These are phyloP conservation scores for Suhomyces taliae DNA, from an alignment of 1,139 yeast genomes.

Conservation along the genomic window DNA sequence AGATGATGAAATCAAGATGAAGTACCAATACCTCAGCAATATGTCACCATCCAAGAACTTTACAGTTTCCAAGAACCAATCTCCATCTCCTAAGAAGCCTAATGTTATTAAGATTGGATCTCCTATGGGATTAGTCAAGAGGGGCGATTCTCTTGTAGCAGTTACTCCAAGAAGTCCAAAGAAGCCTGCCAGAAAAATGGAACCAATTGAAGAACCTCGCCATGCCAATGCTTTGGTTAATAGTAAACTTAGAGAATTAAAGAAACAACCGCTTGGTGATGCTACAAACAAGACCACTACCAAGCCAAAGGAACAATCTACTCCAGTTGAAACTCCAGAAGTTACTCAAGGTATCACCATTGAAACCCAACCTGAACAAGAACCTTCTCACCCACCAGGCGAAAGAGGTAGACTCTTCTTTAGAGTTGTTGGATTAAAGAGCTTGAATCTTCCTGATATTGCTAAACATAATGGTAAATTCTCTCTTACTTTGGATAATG, in stretches of 20 bases:
- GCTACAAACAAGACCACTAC: background rate
- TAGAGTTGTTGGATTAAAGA: conserved; percentile 58
- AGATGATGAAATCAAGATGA: conserved; percentile 16
- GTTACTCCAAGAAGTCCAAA: conserved; percentile 9
- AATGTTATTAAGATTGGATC: conserved; percentile 44
- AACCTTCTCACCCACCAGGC: conserved; percentile 5
- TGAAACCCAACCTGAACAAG: conserved; percentile 6
- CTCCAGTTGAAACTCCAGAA: background rate
- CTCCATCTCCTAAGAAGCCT: conserved; percentile 12
- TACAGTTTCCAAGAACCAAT: conserved; percentile 5
- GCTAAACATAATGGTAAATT: conserved; percentile 59
- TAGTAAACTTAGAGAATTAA: conserved; percentile 8
- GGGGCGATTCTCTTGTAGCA: conserved; percentile 24
- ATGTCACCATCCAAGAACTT: conserved; percentile 10
- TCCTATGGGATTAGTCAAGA: conserved; percentile 37
- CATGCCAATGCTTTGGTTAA: conserved; percentile 5
- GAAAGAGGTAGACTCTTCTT: conserved; percentile 79
- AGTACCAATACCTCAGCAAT: conserved; percentile 14
- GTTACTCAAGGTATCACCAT: conserved; percentile 14
- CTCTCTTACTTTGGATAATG: conserved; percentile 79
- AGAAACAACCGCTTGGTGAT: background rate
- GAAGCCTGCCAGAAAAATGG: background rate
- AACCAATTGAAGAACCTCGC: background rate
- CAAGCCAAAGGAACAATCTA: background rate
- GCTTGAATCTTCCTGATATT: conserved; percentile 58